Evolutionary conservation across 345 rosid genomes (phyloP).

Genomic region (Linum usitatissimum): DNA sequence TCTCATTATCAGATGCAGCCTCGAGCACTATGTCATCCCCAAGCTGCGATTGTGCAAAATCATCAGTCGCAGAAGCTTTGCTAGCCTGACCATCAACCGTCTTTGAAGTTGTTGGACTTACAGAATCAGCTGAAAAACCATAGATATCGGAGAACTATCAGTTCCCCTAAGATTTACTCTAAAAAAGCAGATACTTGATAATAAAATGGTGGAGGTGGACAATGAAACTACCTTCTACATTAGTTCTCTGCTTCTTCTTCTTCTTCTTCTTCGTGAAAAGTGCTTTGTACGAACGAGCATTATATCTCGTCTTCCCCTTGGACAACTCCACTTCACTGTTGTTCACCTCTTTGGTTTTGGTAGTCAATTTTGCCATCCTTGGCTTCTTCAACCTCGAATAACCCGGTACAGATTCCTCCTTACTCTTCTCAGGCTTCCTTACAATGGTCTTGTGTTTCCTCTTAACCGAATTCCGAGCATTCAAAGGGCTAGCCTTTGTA

Average conservation of each 20-base stretch:
- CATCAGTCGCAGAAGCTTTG: slow-evolving; percentile 22
- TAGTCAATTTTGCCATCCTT: slow-evolving; percentile 19
- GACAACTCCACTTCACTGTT: slow-evolving; percentile 7
- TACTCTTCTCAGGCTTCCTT: slow-evolving; percentile 45
- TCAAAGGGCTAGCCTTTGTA: slow-evolving; percentile 21
- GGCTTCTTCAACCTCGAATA: slow-evolving; percentile 31
- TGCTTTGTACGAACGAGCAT: slow-evolving; percentile 37
- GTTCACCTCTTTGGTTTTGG: slow-evolving; percentile 25
- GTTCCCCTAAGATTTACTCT: not conserved
- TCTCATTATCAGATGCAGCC: slow-evolving; percentile 14
- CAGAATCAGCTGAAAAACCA: slow-evolving; percentile 10
- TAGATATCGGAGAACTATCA: slow-evolving; percentile 3
- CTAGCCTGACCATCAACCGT: slow-evolving; percentile 13
- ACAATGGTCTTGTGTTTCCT: slow-evolving; percentile 38
- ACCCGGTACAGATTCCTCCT: slow-evolving; percentile 26
- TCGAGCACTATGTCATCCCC: slow-evolving; percentile 11
- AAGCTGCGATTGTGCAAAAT: slow-evolving; percentile 14
- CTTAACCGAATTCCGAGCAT: slow-evolving; percentile 35
- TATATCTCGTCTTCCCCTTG: slow-evolving; percentile 12
- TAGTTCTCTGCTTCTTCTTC: slow-evolving; percentile 17
- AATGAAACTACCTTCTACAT: slow-evolving; percentile 8
- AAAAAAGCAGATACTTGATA: not conserved
- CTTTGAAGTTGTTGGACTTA: not conserved
- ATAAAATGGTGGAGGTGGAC: slow-evolving; percentile 18
- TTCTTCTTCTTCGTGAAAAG: slow-evolving; percentile 23